Evolutionary conservation across 2,329 filamentous ascomycete genomes (phyloP), one percentile per base, ranked within the genome.

Genomic region (Botryotinia globosa): DNA sequence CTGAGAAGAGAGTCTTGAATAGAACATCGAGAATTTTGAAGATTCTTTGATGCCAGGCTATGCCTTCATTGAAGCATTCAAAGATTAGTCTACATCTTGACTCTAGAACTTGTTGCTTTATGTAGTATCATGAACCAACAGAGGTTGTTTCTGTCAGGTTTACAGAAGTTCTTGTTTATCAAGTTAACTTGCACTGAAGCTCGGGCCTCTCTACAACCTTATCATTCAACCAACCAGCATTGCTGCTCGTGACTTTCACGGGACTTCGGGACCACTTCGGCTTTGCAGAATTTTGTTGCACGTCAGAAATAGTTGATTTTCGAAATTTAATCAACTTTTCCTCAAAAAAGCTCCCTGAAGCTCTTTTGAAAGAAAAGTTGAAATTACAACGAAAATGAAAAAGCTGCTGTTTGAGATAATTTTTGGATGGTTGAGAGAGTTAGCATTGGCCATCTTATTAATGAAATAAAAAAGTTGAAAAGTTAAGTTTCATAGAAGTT

Each of bases 371-470:
- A 6, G 39, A 20, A 63, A 42, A 29, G 14, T 12, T 56, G 39
- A 18, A 29, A 56, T 8, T 29, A 20, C 64, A 39, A 32, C 48
- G 3, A 56, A 37, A 42, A 42, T 42, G 25, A 56, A 25, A 56
- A 67, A 54, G 8, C 32, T 39, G 34, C 4, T 1, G 8, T 12
- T 8, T 42, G 25, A 16, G 16, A 37, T 37, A 18, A 29, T 14
- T 18, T 20, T 29, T 29, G 5, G 16, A 20, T 4, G 1, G 4
- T 0, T 39, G 2, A 25, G 16, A 67, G 25, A 42, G 34, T 10
- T 3, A n/a, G 14, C 4, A 16, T 67, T 12, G 25, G 8, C 3
- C 4, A 54, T 9, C 10, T 18, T 16, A 2, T 0, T 0, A 14
- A 16, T 12, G 7, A 14, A 29, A 0, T 39, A 29, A 54, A 42